Base-by-base conservation (phyloP, 345 rosid species). In the Pistacia integerrima region DNA sequence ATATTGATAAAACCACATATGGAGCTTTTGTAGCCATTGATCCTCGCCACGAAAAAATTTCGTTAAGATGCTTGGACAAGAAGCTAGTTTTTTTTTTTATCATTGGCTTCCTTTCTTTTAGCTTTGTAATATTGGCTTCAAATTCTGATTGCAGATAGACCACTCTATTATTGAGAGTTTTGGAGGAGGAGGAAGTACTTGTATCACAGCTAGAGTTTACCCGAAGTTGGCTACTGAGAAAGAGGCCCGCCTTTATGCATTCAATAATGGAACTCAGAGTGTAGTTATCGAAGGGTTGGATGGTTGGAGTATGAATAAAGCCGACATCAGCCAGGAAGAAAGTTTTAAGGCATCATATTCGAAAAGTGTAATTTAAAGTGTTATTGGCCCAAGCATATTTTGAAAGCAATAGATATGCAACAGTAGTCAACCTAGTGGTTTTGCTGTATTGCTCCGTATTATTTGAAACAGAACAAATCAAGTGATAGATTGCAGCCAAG, bases 281-380 rank as follows among this genome's bases (percentile, higher is more conserved):
- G 89, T 90, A 20, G 69, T 33, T 28, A 82, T 86, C 55, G 56
- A 87, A 36, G 80, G 77, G 8, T 52, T 90, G n/a, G 83, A 76
- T 68, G 96, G 90, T 16, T 93, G 94, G 96, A 89, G 85, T 76
- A 89, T 90, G 90, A 82, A 85, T 63, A 81, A 79, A 38, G 94
- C 94, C 11, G 68, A 64, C 48, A 63, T 88, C 73, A 77, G 69
- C 76, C 12, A 30, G 52, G 63, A 65, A 52, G 58, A 54, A 48
- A 48, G 74, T 65, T 67, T 68, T 30, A 36, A 38, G 72, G 35
- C 69, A 60, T 33, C 54, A n/a, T 64, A 38, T 64, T 1, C 4
- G 18, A 30, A 30, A 60, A 28, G 64, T 60, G 12, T 25, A 74
- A 25, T 25, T 25, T 25, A 25, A 25, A 25, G 25, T 25, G 25